phyloP scores from a whole-genome alignment of 768 basidiomycete species.

The Postia placenta region DNA sequence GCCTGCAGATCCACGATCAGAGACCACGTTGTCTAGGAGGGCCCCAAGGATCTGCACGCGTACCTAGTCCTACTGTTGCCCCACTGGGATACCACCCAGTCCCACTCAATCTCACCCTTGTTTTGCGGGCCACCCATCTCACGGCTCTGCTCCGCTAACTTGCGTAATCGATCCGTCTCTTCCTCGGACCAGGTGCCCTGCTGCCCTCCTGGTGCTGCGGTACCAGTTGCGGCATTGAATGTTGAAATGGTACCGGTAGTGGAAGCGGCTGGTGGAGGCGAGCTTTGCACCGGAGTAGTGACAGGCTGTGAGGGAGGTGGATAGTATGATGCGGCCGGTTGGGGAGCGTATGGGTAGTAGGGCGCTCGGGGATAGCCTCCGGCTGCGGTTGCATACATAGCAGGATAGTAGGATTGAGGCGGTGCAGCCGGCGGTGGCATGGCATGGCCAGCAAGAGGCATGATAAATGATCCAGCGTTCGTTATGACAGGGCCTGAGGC shows the following conservation, averaged over 20 bases:
- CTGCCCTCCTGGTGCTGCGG: constrained; percentile 33
- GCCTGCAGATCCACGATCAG: constrained; percentile 34
- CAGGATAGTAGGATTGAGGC: constrained; percentile 33
- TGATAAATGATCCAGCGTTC: constrained; percentile 67
- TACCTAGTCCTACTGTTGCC: constrained; percentile 70
- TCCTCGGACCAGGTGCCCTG: constrained; percentile 78
- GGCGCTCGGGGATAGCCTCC: constrained; percentile 54
- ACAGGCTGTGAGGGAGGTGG: constrained; percentile 24
- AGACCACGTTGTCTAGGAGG: background rate
- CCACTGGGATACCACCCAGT: constrained; percentile 69
- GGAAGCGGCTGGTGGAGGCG: constrained; percentile 9
- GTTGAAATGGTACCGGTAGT: constrained; percentile 17
- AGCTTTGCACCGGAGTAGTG: constrained; percentile 6
- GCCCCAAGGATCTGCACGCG: constrained; percentile 11
- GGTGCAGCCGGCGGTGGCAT: constrained; percentile 37
- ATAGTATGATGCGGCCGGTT: constrained; percentile 18
- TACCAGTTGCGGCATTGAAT: constrained; percentile 21
- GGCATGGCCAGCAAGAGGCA: constrained; percentile 45
- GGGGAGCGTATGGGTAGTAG: constrained; percentile 53
- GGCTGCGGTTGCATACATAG: constrained; percentile 28
- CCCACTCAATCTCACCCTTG: constrained; percentile 72
- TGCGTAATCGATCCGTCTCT: constrained; percentile 64
- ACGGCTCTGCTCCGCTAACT: constrained; percentile 61
- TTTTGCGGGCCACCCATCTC: constrained; percentile 30
- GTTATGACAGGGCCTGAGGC: constrained; percentile 50